Conservation (phyloP, 73 alveolate species). For the Blepharisma stoltei region DNA sequence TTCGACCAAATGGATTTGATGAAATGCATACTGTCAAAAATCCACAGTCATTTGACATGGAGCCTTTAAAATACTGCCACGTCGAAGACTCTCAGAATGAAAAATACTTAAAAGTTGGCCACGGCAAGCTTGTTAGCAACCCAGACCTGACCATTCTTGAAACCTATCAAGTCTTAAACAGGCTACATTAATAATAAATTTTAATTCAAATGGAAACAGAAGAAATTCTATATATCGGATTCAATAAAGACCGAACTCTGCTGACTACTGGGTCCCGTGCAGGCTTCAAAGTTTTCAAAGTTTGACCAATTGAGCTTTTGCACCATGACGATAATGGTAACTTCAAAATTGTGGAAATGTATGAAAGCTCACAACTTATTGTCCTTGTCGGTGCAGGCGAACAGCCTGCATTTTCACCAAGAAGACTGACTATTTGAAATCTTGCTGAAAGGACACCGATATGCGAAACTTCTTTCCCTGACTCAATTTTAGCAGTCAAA, state of each 20-base stretch:
- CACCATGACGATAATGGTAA: slow-evolving; percentile 58
- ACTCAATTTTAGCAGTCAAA: slow-evolving; percentile 61
- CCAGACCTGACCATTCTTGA: too few relatives aligned
- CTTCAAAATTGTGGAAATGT: slow-evolving; percentile 76
- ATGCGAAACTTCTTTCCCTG: slow-evolving; percentile 59
- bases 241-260: slow-evolving; percentile 66
- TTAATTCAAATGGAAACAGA: slow-evolving; percentile 27
- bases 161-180: too few relatives aligned
- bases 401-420: slow-evolving; percentile 59
- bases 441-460: slow-evolving; percentile 49
- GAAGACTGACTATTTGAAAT: slow-evolving; percentile 72
- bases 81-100: too few relatives aligned
- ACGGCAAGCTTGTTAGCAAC: too few relatives aligned
- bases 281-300: slow-evolving; percentile 67
- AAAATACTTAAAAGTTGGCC: too few relatives aligned
- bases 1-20: too few relatives aligned
- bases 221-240: slow-evolving; percentile 64
- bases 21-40: too few relatives aligned
- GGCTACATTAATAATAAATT: too few relatives aligned
- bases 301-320: slow-evolving; percentile 40
- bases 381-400: slow-evolving; percentile 74
- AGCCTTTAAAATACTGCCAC: too few relatives aligned
- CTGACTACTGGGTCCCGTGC: slow-evolving; percentile 68
- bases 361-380: slow-evolving; percentile 67
- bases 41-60: too few relatives aligned